Evolutionary conservation across 139 green algal species (phyloP), one percentile per base, ranked within the genome.

Genomic region (Chlorella vulgaris): DNA sequence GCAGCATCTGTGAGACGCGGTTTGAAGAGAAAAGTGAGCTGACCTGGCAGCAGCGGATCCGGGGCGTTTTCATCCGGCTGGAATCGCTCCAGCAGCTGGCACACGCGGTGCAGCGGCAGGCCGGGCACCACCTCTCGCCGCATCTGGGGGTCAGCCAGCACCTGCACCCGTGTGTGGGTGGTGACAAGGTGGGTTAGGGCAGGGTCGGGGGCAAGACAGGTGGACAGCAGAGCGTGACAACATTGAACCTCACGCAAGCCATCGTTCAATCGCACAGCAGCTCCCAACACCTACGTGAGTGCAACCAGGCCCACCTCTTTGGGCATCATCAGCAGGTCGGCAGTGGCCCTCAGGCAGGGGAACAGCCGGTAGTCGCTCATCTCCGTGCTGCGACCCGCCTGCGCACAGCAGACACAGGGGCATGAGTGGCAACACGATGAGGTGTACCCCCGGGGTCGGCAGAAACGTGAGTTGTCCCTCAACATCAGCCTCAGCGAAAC

Each of bases 301-400:
- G 36, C 5, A 21, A 74, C 31, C 39, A 40, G 2, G 40, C 69
- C 47, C 69, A 85, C 82, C 77, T 88, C 81, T 86, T 96, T 97
- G 66, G 93, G 93, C 89, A 96, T 93, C 91, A 97, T 96, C 63
- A 97, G 85, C 89, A 97, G 85, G 81, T 97, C 91, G 2, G 91
- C 91, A 0, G 90, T 89, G 28, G 85, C 87, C 3, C 91, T 88
- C 82, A 96, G 84, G 70, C 91, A 85, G 33, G 92, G 91, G 87
- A 96, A 96, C 60, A 94, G 82, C 7, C 75, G 62, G 76, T 87
- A 85, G 36, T 76, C 50, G 68, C 74, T 58, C 74, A 69, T 69
- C 6, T 69, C 55, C 6, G 74, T 69, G 55, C 26, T 40, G 74
- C 74, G 74, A 0, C 19, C 81, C 19, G 82, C 77, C 61, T 65